Evolutionary conservation across 139 green algal species (phyloP), one percentile per base, ranked within the genome.

Genomic region (Edaphochlamys debaryana): DNA sequence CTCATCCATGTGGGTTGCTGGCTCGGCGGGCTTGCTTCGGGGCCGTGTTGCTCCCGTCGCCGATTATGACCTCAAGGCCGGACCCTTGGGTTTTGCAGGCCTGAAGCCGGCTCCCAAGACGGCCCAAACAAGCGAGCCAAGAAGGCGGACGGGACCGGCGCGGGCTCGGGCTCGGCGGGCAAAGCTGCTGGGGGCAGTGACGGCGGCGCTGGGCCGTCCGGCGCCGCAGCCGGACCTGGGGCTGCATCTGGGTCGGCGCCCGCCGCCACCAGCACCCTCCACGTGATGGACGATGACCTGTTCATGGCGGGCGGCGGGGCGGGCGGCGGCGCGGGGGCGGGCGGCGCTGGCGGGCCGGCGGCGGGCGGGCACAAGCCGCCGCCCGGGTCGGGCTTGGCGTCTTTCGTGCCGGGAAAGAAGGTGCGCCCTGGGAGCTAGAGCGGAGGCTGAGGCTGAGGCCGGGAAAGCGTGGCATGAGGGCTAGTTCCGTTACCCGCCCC

Each of bases 61-160:
- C n/a, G n/a, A n/a, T n/a, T n/a, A n/a, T n/a, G n/a, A n/a, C n/a
- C n/a, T n/a, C n/a, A n/a, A n/a, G n/a, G n/a, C n/a, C n/a, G n/a
- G n/a, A n/a, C n/a, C n/a, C n/a, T n/a, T n/a, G n/a, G n/a, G n/a
- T n/a, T n/a, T n/a, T n/a, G n/a, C n/a, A n/a, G n/a, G n/a, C n/a
- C n/a, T n/a, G n/a, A n/a, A n/a, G n/a, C n/a, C n/a, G n/a, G n/a
- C n/a, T n/a, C n/a, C n/a, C n/a, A n/a, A n/a, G n/a, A n/a, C n/a
- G n/a, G n/a, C n/a, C n/a, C n/a, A n/a, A 72, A 81, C 75, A 81
- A 81, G 60, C 75, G 75, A 5, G 52, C 60, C 15, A 81, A 81
- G 56, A 66, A 58, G 75, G 38, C n/a, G 30, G 75, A 81, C 37
- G 30, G 27, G 4, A n/a, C n/a, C n/a, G 60, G 13, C 60, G 60